A percentile compares a stretch with the other conserved stretches of the same genome.
phyloP scores from a whole-genome alignment of 495 filamentous ascomycete genomes.

The Hyaloscypha bicolor region DNA sequence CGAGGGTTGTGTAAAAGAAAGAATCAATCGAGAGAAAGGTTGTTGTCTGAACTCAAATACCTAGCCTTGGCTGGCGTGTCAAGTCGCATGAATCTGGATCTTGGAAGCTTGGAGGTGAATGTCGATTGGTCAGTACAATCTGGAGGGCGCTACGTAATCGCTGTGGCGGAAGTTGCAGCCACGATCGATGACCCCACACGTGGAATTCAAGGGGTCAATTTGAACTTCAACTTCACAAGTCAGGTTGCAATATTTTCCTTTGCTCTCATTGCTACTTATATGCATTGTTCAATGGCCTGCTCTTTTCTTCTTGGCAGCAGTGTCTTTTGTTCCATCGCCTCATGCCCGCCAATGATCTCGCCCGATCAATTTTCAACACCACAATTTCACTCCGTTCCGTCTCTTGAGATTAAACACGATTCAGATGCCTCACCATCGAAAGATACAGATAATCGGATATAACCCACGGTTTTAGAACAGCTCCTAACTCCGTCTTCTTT shows the following conservation, averaged over 20 bases:
- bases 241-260: no score
- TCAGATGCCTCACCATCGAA: background rate
- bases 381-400: background rate
- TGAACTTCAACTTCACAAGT: no score
- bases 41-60: background rate
- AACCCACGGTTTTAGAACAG: background rate
- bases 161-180: background rate
- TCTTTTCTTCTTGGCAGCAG: no score
- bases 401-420: background rate
- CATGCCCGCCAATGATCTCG: no score
- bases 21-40: background rate
- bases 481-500: background rate
- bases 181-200: background rate
- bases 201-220: background rate
- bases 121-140: background rate
- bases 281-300: no score
- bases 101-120: background rate
- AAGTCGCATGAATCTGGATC: background rate
- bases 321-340: no score
- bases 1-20: background rate
- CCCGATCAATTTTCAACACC: no score
- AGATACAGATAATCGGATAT: background rate
- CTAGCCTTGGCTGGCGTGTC: background rate
- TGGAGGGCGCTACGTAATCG: background rate
- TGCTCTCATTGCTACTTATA: no score